phyloP scores from a whole-genome alignment of 2,329 filamentous ascomycete genomes.

The Colletotrichum eleusines region DNA sequence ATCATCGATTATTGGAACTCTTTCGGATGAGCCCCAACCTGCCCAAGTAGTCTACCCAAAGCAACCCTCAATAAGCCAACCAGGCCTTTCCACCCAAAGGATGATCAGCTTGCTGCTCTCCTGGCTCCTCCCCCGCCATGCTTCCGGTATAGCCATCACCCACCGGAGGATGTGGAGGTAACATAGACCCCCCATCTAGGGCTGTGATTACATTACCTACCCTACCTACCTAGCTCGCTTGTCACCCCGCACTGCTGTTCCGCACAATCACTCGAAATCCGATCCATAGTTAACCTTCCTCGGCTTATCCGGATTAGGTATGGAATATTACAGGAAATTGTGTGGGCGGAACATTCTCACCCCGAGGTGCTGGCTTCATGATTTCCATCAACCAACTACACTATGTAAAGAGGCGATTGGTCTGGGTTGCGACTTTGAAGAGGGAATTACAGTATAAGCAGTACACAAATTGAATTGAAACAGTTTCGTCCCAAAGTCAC shows the following conservation, averaged over 20 bases:
- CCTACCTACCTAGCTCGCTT: too few species aligned
- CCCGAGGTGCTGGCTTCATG: background rate
- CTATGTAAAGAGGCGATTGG: too few species aligned
- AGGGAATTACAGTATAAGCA: background rate
- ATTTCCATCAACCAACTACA: background rate
- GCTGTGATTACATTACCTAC: too few species aligned
- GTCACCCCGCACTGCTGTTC: background rate
- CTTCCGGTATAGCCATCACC: background rate
- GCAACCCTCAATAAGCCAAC: background rate
- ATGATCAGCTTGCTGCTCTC: background rate
- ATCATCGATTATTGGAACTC: slow-evolving; percentile 9
- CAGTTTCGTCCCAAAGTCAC: background rate
- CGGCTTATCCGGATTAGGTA: too few species aligned
- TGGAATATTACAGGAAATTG: background rate
- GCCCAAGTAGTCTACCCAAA: background rate
- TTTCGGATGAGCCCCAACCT: background rate
- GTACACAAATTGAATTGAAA: background rate
- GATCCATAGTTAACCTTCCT: too few species aligned
- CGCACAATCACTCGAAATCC: background rate
- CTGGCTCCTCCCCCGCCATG: slow-evolving; percentile 4
- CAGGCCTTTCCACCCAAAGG: background rate
- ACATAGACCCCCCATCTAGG: background rate
- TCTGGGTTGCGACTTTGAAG: background rate
- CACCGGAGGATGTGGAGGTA: background rate
- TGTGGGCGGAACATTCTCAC: background rate